These are phyloP conservation scores for Carex pumila DNA, from an alignment of 176 grass and related monocot genomes.

Conservation along the genomic window DNA sequence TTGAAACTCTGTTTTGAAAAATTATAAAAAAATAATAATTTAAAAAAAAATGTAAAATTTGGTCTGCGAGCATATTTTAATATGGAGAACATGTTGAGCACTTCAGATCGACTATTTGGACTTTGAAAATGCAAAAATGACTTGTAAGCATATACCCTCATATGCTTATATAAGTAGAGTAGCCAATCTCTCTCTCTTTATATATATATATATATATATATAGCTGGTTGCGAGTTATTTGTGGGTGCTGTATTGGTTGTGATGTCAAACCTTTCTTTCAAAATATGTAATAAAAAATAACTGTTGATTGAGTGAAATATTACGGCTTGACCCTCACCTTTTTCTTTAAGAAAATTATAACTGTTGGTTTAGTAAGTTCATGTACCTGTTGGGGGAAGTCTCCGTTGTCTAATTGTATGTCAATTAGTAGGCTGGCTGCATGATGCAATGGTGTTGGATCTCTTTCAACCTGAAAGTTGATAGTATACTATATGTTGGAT, in stretches of 20 bases:
- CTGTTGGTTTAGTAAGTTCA: not conserved
- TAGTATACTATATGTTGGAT: not conserved
- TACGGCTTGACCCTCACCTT: not conserved
- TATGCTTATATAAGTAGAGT: too few species aligned
- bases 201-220: too few species aligned
- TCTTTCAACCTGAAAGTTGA: conserved; percentile 33
- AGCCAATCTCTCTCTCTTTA: too few species aligned
- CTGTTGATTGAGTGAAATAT: not conserved
- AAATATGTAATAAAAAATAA: not conserved
- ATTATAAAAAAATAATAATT: too few species aligned
- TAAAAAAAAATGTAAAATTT: too few species aligned
- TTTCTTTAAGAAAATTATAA: not conserved
- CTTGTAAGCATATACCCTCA: too few species aligned
- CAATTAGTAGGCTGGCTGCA: conserved; percentile 51
- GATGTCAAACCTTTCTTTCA: not conserved
- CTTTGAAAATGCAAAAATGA: too few species aligned
- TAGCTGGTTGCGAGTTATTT: not conserved
- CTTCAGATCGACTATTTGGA: too few species aligned
- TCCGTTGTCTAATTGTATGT: conserved; percentile 46
- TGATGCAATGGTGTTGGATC: conserved; percentile 52
- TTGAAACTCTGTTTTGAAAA: too few species aligned
- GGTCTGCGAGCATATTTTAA: too few species aligned
- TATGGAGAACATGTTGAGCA: too few species aligned
- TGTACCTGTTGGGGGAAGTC: conserved; percentile 74
- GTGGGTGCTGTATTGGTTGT: not conserved